Percentiles rank a stretch among this genome's conserved stretches.
These are phyloP conservation scores for Backusella psychrophila DNA, from an alignment of 192 early-diverging fungal genomes.

Conservation along the genomic window DNA sequence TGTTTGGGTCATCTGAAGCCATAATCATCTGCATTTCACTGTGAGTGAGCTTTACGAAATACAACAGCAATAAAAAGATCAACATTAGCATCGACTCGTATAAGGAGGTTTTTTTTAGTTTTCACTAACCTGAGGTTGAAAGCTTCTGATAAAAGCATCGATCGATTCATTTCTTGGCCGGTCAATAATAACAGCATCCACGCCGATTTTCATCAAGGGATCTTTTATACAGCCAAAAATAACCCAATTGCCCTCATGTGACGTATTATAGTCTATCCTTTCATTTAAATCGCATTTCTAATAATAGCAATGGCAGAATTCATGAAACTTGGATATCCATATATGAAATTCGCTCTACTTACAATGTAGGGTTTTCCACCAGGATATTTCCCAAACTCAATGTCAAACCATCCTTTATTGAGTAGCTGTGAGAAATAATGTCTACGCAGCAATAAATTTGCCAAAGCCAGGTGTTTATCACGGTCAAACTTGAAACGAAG, in stretches of 20 bases:
- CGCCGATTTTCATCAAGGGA: background rate
- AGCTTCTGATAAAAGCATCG: constrained; percentile 7
- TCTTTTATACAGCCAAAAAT: constrained; percentile 16
- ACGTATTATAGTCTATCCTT: constrained; percentile 19
- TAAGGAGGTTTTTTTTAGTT: background rate
- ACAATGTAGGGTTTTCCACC: constrained; percentile 15
- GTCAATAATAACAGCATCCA: constrained; percentile 17
- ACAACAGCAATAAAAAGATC: background rate
- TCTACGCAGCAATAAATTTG: constrained; percentile 9
- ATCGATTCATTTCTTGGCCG: background rate
- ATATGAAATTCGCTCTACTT: background rate
- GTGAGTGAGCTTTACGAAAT: background rate
- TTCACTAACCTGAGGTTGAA: constrained; percentile 20
- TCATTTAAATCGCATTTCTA: background rate
- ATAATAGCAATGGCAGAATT: background rate
- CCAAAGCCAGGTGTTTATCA: constrained; percentile 13
- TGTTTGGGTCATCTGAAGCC: background rate
- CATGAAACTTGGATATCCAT: background rate
- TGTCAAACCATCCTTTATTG: background rate
- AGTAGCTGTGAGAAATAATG: constrained; percentile 12
- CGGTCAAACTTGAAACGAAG: constrained; percentile 17
- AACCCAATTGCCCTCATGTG: constrained; percentile 29
- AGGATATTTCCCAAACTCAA: constrained; percentile 3
- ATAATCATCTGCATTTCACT: background rate
- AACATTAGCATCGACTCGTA: background rate